phyloP scores from a whole-genome alignment of 257 asterid genomes.

The Solanum clarkiae region DNA sequence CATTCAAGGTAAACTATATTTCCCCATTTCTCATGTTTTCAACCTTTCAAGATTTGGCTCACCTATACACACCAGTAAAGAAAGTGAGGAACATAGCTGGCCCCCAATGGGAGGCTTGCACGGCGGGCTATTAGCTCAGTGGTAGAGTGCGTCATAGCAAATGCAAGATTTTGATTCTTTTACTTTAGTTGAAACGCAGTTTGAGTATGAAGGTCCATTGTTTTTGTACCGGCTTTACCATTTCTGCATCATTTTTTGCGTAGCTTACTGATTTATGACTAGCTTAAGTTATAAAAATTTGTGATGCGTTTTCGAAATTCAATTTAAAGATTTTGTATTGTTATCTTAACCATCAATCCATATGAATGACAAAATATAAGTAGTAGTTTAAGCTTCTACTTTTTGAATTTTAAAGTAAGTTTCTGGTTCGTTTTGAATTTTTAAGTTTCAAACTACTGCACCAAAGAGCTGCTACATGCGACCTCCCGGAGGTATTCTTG shows the following conservation, averaged over 20 bases:
- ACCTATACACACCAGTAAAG: too few relatives aligned
- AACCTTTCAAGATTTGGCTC: not conserved
- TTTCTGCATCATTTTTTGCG: not conserved
- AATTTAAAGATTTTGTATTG: not conserved
- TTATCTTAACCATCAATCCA: not conserved
- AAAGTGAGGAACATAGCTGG: too few relatives aligned
- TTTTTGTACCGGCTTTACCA: not conserved
- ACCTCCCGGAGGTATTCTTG: constrained; percentile 90
- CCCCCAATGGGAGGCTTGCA: too few relatives aligned
- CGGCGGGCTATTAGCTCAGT: too few relatives aligned
- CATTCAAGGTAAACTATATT: constrained; percentile 3
- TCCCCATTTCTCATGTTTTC: not conserved
- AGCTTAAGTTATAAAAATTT: not conserved
- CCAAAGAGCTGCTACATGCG: constrained; percentile 96
- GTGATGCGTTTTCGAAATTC: not conserved
- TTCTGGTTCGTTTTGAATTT: not conserved
- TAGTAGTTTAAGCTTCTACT: not conserved
- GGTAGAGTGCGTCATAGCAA: not conserved
- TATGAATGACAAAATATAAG: not conserved
- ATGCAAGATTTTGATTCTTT: not conserved
- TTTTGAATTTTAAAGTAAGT: not conserved
- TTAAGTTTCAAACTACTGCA: constrained; percentile 81
- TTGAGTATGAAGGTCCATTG: not conserved
- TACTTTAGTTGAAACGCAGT: not conserved
- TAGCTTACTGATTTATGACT: not conserved